Evolutionary conservation across 441 rosid genomes (phyloP), one percentile per base, ranked within the genome.

Genomic region (Flueggea neowawraea): DNA sequence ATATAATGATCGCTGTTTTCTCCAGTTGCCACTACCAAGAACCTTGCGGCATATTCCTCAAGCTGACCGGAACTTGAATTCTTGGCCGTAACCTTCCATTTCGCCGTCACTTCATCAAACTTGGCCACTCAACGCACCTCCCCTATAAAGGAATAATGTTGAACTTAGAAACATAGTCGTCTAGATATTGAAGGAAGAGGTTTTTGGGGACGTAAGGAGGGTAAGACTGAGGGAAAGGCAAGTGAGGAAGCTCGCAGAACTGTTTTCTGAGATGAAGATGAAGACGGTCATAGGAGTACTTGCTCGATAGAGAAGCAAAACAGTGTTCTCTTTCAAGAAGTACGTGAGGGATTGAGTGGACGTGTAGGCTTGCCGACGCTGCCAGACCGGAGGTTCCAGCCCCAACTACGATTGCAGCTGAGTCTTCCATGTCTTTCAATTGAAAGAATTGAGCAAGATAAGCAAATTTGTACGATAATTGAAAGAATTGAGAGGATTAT

Each of bases 311-410:
- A 57, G 91, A 77, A 39, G 86, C 86, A 36, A 52, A 74, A n/a
- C 82, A 82, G 10, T 84, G 85, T 58, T 89, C 91, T 61, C 70
- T 71, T 58, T 87, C 94, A 0, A 84, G 55, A 3, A 89, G 64
- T 6, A 84, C 58, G 58, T 82, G 78, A 11, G 89, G 73, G 51
- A 87, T 68, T 3, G 66, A 62, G 0, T 69, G 68, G 6, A 59
- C 65, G 68, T 65, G 82, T 0, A 89, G 76, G 60, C 85, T 84
- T 0, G 87, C 91, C 9, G 91, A 66, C 5, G 90, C 59, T 0
- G 91, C 81, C 31, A 86, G 64, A 16, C 93, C 96, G 5, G 93
- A 74, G 22, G 96, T 91, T 15, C 93, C 96, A 5, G 86, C 87
- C 16, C 93, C 93, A 9, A 84, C 76, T 16, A 84, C 74, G 22